Evolutionary conservation across 2,329 filamentous ascomycete species (phyloP), one percentile per base, ranked within the genome.

Genomic region (Cladosporium velox): DNA sequence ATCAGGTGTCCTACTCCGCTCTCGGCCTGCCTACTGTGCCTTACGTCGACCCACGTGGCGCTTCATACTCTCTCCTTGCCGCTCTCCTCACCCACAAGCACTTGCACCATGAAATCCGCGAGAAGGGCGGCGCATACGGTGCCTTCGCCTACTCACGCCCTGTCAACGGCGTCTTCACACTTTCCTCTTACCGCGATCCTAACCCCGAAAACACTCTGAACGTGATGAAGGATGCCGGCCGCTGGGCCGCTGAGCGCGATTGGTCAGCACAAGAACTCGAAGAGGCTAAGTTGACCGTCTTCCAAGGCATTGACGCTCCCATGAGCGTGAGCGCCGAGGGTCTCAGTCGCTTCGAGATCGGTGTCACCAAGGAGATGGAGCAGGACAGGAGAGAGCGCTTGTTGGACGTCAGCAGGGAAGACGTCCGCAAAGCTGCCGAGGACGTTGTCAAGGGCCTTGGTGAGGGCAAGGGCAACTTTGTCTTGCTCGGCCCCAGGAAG

Each of bases 61-160:
- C 95, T 1, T 86, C 93, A 0, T 87, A 98, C 18, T 92, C 94
- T 73, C 90, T 98, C 49, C 87, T 99, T 26, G 89, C 93, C 14
- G 92, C 97, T 77, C 87, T 99, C 21, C 86, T 99, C 35, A 98
- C 94, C 0, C 94, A 99, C 81, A 97, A 97, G 79, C 91, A 97
- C 75, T 84, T 99, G 32, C 95, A 99, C 76, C 94, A 96, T 71
- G 95, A 98, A 79, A 97, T 99, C 70, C 91, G 95, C 65, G 95
- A 99, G 77, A 98, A 98, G 79, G 95, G 95, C 35, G 95, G 95
- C 44, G 95, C 95, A 0, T 99, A 99, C 72, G 95, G 95, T 54
- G 95, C 92, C 26, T 93, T 93, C 15, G 94, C 95, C 1, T 94
- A 92, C 76, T 90, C 91, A 54, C 88, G 89, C 28, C 87, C 90